Conservation (phyloP, 306 rosid species). For the Cucurbita ficifolia region DNA sequence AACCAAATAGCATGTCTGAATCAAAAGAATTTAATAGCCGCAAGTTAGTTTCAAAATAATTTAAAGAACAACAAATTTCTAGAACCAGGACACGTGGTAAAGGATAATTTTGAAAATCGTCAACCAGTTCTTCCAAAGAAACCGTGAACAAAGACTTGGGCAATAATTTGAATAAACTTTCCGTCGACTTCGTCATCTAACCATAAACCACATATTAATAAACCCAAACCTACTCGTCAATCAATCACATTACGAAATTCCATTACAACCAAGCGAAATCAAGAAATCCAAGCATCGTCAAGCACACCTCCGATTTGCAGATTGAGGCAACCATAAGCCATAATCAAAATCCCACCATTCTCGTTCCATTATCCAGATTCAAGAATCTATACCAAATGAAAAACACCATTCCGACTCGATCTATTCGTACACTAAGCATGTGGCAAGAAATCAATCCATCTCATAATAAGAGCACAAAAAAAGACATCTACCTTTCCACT, state of each 20-base stretch:
- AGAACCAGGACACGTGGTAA: not conserved
- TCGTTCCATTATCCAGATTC: not conserved
- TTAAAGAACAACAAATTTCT: not conserved
- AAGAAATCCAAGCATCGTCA: conserved; percentile 1
- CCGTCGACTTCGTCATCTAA: not conserved
- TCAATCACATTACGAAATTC: conserved; percentile 2
- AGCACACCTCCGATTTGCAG: not conserved
- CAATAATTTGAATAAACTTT: not conserved
- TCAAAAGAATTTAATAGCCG: not conserved
- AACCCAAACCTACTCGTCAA: not conserved
- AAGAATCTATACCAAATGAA: not conserved
- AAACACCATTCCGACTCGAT: not conserved
- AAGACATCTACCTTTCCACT: not conserved
- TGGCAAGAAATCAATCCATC: not conserved
- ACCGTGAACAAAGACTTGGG: not conserved
- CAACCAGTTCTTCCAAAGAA: not conserved
- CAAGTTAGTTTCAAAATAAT: not conserved
- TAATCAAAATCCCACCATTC: not conserved
- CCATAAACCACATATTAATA: not conserved
- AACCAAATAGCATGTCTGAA: not conserved
- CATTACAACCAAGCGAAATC: not conserved
- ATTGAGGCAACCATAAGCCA: not conserved
- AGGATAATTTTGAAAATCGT: not conserved
- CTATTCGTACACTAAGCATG: conserved; percentile 6
- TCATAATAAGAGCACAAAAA: not conserved